Base-by-base conservation (phyloP, 495 filamentous ascomycete genomes). In the Aspergillus olivimuriae region DNA sequence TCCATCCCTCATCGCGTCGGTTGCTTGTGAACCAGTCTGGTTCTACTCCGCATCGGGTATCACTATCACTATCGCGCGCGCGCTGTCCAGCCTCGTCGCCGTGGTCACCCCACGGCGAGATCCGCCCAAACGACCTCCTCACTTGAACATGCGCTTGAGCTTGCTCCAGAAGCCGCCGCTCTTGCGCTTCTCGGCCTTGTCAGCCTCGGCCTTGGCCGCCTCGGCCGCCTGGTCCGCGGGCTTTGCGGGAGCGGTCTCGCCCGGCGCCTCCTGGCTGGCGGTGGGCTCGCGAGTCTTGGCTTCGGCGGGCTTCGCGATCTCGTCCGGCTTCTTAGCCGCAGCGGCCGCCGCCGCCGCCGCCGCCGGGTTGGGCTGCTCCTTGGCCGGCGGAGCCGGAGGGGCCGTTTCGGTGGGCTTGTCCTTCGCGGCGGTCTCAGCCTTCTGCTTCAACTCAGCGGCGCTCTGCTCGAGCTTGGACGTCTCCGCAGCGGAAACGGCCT, bases 61-160 rank as follows among this genome's bases (percentile, higher is more conserved):
- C n/a, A n/a, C n/a, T n/a, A n/a, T n/a, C n/a, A n/a, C n/a, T n/a
- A n/a, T n/a, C n/a, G n/a, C n/a, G n/a, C n/a, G n/a, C n/a, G n/a
- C n/a, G n/a, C n/a, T n/a, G n/a, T n/a, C n/a, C n/a, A n/a, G n/a
- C n/a, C n/a, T n/a, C n/a, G n/a, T n/a, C n/a, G n/a, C n/a, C n/a
- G n/a, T n/a, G n/a, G n/a, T n/a, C n/a, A n/a, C n/a, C n/a, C n/a
- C n/a, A n/a, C n/a, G n/a, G n/a, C n/a, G n/a, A n/a, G n/a, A n/a
- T n/a, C n/a, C n/a, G n/a, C n/a, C n/a, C n/a, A n/a, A n/a, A n/a
- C n/a, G n/a, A n/a, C n/a, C n/a, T n/a, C n/a, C 44, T 28, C 56
- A 48, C 53, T 57, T 59, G 48, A 62, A 44, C 51, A 59, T 62
- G 34, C 56, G 56, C 47, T 62, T 62, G 34, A 62, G 34, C 57